Base-by-base conservation (phyloP, 1,284 basidiomycete species). In the Sutorius eximius region DNA sequence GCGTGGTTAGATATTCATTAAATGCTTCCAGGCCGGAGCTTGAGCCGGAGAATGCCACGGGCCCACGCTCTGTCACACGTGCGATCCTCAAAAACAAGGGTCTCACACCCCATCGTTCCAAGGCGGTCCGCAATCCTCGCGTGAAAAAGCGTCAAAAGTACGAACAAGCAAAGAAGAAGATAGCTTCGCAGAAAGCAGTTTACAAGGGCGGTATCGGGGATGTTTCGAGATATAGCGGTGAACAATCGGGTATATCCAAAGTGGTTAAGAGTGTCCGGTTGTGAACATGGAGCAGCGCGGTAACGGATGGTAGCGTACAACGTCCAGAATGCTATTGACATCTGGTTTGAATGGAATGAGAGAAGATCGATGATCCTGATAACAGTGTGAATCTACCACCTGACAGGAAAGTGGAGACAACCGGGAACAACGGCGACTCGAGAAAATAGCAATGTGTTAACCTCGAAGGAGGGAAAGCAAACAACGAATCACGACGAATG, bases 91-190 rank as follows among this genome's bases (percentile, higher is more conserved):
- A 89, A 69, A 98, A 98, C 81, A 90, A 87, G 66, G 95, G 95
- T 55, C 84, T 98, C 57, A 97, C 94, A 16, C 94, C 95, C 2
- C 83, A 82, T 61, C 85, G 95, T 50, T 77, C 87, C 48, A 97
- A 97, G 75, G 79, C 77, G 51, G 91, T 93, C 38, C 91, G 94
- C 61, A 98, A 98, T 75, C 94, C 95, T 32, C 86, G 95, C 63
- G 94, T 98, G 73, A 98, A 97, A 83, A 98, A 98, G 74, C 83
- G 91, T 46, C 81, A 89, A 72, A 88, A 85, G 67, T 98, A 88
- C 79, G 94, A 95, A 67, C 89, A 96, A 75, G 95, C 94, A 57
- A 91, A 95, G 79, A 93, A 91, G 78, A 93, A 89, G 74, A 78
- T 97, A 18, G 78, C 86, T 27, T 93, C 89, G 30, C 92, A 95